Evolutionary conservation across 805 yeast genomes (phyloP).

Genomic region (Spathaspora boniae): DNA sequence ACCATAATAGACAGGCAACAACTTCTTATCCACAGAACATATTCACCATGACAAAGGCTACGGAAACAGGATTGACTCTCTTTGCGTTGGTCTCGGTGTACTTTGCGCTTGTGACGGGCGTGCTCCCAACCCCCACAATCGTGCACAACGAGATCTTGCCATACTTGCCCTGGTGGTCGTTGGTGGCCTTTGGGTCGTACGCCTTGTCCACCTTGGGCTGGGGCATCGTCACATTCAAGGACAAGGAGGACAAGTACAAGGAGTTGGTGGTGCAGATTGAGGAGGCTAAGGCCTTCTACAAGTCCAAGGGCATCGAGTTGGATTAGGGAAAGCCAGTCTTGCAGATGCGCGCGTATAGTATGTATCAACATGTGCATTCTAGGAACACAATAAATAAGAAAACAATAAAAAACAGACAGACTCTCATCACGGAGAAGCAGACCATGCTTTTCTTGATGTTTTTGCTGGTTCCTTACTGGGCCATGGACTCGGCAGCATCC

Average conservation of each 20-base stretch:
- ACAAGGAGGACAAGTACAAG: constrained; percentile 62
- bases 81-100: constrained; percentile 51
- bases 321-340: constrained; percentile 24
- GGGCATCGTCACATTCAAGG: constrained; percentile 67
- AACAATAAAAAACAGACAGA: background rate
- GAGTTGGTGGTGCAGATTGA: constrained; percentile 58
- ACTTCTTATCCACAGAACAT: background rate
- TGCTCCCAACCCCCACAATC: constrained; percentile 50
- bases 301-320: constrained; percentile 52
- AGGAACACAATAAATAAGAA: background rate
- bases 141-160: constrained; percentile 57
- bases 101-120: constrained; percentile 47
- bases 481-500: background rate
- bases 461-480: too few species aligned
- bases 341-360: background rate
- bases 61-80: constrained; percentile 50
- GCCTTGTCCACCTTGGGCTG: constrained; percentile 66
- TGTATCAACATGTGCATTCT: background rate
- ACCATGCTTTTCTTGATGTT: too few species aligned
- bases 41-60: constrained; percentile 59
- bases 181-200: constrained; percentile 66
- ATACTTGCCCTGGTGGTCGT: constrained; percentile 65
- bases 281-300: constrained; percentile 60
- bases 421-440: too few species aligned
- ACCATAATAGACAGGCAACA: constrained; percentile 1